These are phyloP conservation scores for Sporopachydermia lactativora DNA, from an alignment of 805 yeast species.

Conservation along the genomic window DNA sequence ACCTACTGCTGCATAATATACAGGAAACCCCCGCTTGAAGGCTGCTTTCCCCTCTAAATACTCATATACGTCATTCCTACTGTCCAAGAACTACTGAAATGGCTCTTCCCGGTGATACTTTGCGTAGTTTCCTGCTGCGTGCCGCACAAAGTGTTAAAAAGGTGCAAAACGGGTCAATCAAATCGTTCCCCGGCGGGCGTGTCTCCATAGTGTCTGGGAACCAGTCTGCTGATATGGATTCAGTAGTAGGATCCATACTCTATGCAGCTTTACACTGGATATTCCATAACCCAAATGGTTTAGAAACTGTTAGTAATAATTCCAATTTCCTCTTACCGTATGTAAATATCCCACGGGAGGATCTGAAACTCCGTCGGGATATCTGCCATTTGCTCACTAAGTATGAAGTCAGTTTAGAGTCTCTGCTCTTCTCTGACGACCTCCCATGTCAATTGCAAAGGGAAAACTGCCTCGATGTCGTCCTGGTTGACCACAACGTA, in stretches of 20 bases:
- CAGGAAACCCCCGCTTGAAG: too few relatives aligned
- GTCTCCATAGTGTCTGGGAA: not conserved
- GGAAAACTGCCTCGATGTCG: constrained; percentile 24
- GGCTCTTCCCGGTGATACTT: too few relatives aligned
- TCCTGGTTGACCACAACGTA: constrained; percentile 75
- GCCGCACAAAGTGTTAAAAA: too few relatives aligned
- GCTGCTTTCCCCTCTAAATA: too few relatives aligned
- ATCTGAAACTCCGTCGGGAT: constrained; percentile 59
- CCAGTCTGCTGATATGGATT: constrained; percentile 49
- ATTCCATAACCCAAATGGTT: constrained; percentile 12
- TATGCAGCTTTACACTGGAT: constrained; percentile 45
- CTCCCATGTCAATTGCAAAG: constrained; percentile 17
- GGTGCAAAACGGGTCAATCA: too few relatives aligned
- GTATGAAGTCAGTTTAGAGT: constrained; percentile 31
- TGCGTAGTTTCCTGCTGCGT: too few relatives aligned
- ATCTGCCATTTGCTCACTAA: constrained; percentile 37
- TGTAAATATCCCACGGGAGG: constrained; percentile 55
- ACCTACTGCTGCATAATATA: too few relatives aligned
- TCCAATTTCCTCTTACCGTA: constrained; percentile 42
- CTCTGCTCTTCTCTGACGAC: constrained; percentile 59
- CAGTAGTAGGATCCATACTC: constrained; percentile 62
- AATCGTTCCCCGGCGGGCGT: too few relatives aligned
- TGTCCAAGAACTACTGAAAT: too few relatives aligned
- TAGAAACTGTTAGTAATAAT: constrained; percentile 4
- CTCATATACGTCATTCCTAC: too few relatives aligned